Percentiles rank a stretch among this genome's conserved stretches.
Evolutionary conservation across 108 stramenopile genomes (phyloP).

Genomic region (Tribonema minus): DNA sequence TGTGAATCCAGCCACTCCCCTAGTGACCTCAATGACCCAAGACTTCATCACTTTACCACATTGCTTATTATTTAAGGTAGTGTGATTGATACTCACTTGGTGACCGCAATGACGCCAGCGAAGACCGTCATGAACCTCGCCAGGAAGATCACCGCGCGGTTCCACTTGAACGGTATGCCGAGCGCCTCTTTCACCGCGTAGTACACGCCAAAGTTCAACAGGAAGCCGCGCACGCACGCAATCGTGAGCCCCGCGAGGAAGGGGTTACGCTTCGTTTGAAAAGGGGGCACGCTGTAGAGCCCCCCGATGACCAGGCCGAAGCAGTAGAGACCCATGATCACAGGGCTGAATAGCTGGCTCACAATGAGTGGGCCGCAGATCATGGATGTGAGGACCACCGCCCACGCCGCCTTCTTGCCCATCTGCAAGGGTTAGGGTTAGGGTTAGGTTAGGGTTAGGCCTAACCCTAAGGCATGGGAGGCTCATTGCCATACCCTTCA

Average conservation of each 20-base stretch:
- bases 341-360: conserved; percentile 58
- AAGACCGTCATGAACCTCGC: conserved; percentile 91
- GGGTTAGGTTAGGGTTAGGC: too few relatives aligned
- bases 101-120: conserved; percentile 87
- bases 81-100: too few relatives aligned
- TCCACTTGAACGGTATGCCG: conserved; percentile 78
- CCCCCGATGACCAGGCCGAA: conserved; percentile 76
- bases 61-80: too few relatives aligned
- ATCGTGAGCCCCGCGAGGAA: conserved; percentile 83
- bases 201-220: conserved; percentile 93
- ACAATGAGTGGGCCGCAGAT: conserved; percentile 35
- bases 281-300: conserved; percentile 85
- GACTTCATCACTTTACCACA: too few relatives aligned
- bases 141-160: conserved; percentile 81
- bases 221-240: conserved; percentile 86
- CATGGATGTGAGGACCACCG: conserved; percentile 58
- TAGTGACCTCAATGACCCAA: too few relatives aligned
- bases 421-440: too few relatives aligned
- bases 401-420: conserved; percentile 73
- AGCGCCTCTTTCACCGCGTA: conserved; percentile 92
- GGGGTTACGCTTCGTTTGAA: conserved; percentile 84
- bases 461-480: too few relatives aligned
- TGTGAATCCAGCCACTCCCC: too few relatives aligned
- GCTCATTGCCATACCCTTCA: too few relatives aligned
- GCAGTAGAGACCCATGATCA: conserved; percentile 80